Base-by-base conservation (phyloP, 140 eudicot genomes). In the Stevia rebaudiana region DNA sequence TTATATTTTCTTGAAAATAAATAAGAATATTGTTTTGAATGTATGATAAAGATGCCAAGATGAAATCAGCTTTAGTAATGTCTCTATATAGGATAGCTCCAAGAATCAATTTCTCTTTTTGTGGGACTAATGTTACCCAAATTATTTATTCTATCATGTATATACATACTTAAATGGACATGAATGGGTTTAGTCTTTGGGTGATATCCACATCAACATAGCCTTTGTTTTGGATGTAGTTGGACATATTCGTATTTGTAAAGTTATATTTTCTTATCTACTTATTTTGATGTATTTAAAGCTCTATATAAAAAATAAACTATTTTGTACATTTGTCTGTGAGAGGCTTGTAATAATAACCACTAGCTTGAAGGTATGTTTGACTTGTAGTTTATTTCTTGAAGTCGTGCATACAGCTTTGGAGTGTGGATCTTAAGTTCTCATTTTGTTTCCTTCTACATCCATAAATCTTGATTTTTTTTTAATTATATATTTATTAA, bases 21-120 rank as follows among this genome's bases (percentile, higher is more conserved):
- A 23, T 47, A 9, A 47, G 68, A 60, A 1, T 21, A 21, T 16
- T 41, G 18, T 1, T 30, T 44, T 15, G 18, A 58, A 21, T 46
- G 25, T 21, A 21, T 37, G 57, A 58, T 56, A 21, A 22, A 33
- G 40, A 55, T 55, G 65, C 59, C 28, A 17, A 17, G 35, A 55
- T 55, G 65, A 52, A 68, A 43, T 43, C 16, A 43, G 10, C 8
- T 63, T 33, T 63, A 42, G 68, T 43, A 12, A 6, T 63, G 24
- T 30, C n/a, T 47, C 42, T 43, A 25, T 8, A 25, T 43, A 15
- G n/a, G 36, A 63, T 43, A n/a, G 31, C 17, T 25, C 68, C 40
- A 43, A 43, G 55, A 40, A 30, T 11, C 68, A 24, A 4, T 40
- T 15, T 16, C 22, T 61, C 53, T 13, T 61, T 66, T 21, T 51